phyloP scores from a whole-genome alignment of 257 asterid species.

The Capsicum chinense region DNA sequence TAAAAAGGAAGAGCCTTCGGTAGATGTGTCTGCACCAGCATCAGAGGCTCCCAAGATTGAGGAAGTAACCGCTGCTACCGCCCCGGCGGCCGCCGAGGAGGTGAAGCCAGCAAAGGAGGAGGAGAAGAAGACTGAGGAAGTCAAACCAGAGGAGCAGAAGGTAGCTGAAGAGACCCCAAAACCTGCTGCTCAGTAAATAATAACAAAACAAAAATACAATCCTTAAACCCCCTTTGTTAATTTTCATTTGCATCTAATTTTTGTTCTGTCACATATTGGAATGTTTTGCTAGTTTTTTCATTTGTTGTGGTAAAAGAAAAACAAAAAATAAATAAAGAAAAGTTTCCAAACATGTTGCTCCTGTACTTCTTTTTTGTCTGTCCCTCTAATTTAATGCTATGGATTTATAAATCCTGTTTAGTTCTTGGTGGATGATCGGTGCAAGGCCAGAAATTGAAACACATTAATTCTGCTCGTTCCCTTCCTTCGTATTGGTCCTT shows the following conservation, averaged over 20 bases:
- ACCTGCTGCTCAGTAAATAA: constrained; percentile 27
- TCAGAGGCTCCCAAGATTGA: constrained; percentile 46
- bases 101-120: constrained; percentile 33
- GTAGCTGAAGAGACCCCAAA: constrained; percentile 29
- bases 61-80: constrained; percentile 26
- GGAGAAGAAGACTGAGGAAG: constrained; percentile 37
- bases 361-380: constrained; percentile 5
- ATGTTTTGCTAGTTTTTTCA: constrained; percentile 16
- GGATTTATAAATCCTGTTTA: neutral
- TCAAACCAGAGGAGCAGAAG: constrained; percentile 35
- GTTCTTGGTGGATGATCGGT: too few species aligned
- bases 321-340: neutral
- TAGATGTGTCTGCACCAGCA: constrained; percentile 51
- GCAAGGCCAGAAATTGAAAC: too few species aligned
- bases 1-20: constrained; percentile 45
- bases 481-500: too few species aligned
- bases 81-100: constrained; percentile 10
- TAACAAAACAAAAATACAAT: constrained; percentile 25
- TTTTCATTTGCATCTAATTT: constrained; percentile 18
- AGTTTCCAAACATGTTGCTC: neutral
- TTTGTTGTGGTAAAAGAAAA: constrained; percentile 37
- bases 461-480: too few species aligned
- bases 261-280: constrained; percentile 14
- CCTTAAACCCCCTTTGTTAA: neutral
- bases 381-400: neutral